phyloP scores from a whole-genome alignment of 805 yeast genomes.

The Huiozyma naganishii region DNA sequence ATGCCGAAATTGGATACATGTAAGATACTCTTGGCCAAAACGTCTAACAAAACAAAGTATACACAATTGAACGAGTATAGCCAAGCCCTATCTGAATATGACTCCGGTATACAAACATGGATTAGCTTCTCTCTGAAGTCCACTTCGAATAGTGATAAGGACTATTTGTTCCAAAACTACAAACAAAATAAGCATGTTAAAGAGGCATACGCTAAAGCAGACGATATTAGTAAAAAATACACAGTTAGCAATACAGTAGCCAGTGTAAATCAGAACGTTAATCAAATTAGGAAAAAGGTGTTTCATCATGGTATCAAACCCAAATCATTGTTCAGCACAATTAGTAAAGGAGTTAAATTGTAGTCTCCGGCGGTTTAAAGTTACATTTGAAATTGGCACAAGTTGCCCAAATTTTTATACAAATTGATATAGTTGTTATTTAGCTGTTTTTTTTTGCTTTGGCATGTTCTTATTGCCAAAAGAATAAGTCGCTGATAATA shows the following conservation, averaged over 20 bases:
- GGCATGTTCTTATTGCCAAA: neutral
- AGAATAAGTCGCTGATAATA: neutral
- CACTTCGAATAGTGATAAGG: slow-evolving; percentile 21
- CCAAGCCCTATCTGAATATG: slow-evolving; percentile 33
- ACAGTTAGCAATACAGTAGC: slow-evolving; percentile 32
- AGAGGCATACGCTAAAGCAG: slow-evolving; percentile 57
- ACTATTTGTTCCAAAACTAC: slow-evolving; percentile 29
- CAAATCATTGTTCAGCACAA: slow-evolving; percentile 40
- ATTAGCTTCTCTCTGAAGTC: slow-evolving; percentile 29
- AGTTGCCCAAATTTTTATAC: neutral
- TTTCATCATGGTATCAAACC: slow-evolving; percentile 40
- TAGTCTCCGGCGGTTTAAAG: neutral
- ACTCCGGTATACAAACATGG: slow-evolving; percentile 53
- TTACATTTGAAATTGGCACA: neutral
- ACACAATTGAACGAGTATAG: slow-evolving; percentile 21
- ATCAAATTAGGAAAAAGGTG: slow-evolving; percentile 39
- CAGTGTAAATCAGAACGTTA: slow-evolving; percentile 36
- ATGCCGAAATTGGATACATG: slow-evolving; percentile 33
- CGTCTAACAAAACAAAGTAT: slow-evolving; percentile 11
- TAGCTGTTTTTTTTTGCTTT: neutral
- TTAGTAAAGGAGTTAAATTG: slow-evolving; percentile 31
- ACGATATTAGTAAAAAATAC: slow-evolving; percentile 30
- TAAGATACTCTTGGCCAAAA: slow-evolving; percentile 28
- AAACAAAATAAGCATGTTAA: slow-evolving; percentile 41
- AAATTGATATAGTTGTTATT: neutral